phyloP scores from a whole-genome alignment of 2,329 filamentous ascomycete genomes.

The Dothideomycetes sp. region DNA sequence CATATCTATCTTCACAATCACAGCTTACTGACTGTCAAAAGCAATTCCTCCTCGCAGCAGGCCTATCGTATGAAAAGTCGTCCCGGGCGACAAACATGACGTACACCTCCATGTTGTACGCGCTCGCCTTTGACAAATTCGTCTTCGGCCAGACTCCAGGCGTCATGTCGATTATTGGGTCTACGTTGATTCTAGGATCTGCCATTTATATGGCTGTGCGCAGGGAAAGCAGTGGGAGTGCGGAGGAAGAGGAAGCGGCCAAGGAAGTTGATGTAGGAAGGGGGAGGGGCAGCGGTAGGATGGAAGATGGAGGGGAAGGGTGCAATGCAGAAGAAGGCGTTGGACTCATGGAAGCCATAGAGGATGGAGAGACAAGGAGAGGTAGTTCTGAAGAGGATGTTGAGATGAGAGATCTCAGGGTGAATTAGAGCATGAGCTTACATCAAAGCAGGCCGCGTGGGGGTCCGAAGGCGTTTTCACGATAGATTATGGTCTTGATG shows the following conservation, averaged over 20 bases:
- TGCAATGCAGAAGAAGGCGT: neutral
- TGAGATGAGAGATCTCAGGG: neutral
- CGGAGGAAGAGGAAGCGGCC: neutral
- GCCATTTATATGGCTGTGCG: constrained; percentile 54
- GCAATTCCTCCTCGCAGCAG: constrained; percentile 75
- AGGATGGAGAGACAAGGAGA: neutral
- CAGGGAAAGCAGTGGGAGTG: constrained; percentile 25
- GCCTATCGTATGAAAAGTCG: constrained; percentile 60
- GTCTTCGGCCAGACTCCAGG: constrained; percentile 52
- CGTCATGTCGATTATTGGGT: constrained; percentile 48
- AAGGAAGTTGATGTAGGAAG: neutral
- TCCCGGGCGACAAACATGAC: constrained; percentile 54
- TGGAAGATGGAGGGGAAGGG: neutral
- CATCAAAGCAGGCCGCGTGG: no score
- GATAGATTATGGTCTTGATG: no score
- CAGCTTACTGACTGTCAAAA: constrained; percentile 12
- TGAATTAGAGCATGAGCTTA: neutral
- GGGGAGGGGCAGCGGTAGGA: neutral
- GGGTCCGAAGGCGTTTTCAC: no score
- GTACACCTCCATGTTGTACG: constrained; percentile 61
- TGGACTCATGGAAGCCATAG: neutral
- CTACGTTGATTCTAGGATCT: constrained; percentile 52
- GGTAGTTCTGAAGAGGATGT: neutral
- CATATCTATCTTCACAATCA: no score
- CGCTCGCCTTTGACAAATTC: constrained; percentile 51